Conservation (phyloP, 352 stramenopile genomes). For the Phytophthora pseudosyringae region DNA sequence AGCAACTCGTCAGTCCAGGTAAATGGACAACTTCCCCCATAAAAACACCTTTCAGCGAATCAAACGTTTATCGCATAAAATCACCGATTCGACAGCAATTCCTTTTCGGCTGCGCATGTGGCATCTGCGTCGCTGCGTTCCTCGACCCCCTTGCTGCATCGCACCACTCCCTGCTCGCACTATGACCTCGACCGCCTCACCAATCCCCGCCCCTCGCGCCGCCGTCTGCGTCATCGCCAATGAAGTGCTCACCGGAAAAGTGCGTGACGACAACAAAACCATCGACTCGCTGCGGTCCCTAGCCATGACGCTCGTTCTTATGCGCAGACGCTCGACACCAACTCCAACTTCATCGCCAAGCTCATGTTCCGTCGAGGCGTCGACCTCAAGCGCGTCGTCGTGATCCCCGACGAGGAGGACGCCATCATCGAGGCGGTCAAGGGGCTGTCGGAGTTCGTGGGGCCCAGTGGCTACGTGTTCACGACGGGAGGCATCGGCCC, state of each 20-base stretch:
- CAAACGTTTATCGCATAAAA: too few relatives aligned
- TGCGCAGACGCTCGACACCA: slow-evolving; percentile 84
- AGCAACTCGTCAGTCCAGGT: too few relatives aligned
- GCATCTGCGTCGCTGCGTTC: too few relatives aligned
- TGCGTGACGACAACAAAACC: slow-evolving; percentile 38
- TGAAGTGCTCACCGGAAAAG: slow-evolving; percentile 88
- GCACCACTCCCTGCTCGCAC: too few relatives aligned
- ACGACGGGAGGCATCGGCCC: slow-evolving; percentile 85
- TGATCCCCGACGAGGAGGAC: slow-evolving; percentile 84
- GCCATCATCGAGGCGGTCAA: slow-evolving; percentile 77
- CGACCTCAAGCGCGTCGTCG: slow-evolving; percentile 75
- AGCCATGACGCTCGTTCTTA: not conserved
- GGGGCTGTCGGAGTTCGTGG: slow-evolving; percentile 75
- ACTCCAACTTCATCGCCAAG: slow-evolving; percentile 83
- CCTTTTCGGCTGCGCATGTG: too few relatives aligned
- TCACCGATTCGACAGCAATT: too few relatives aligned
- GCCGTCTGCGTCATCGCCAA: slow-evolving; percentile 85
- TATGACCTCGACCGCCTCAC: not conserved
- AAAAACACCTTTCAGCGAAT: too few relatives aligned
- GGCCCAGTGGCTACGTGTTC: slow-evolving; percentile 77
- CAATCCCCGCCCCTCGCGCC: slow-evolving; percentile 43
- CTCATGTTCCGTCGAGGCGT: slow-evolving; percentile 83
- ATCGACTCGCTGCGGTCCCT: slow-evolving; percentile 11
- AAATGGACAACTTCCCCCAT: too few relatives aligned
- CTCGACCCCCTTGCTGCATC: too few relatives aligned